Base-by-base conservation (phyloP, 352 stramenopile genomes). In the Pythium aphanidermatum region DNA sequence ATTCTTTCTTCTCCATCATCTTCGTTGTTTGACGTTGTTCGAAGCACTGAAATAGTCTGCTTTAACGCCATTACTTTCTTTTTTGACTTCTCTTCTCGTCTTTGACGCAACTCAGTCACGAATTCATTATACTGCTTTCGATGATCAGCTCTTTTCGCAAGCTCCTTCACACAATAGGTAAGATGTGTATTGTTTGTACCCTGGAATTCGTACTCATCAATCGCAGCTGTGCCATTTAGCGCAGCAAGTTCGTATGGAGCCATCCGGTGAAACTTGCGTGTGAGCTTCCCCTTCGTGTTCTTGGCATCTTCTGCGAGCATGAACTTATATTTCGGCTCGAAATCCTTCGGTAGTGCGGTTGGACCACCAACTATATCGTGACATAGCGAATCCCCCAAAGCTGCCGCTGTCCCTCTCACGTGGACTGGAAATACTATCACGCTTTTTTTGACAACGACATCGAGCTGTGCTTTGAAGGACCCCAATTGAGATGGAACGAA, bases 251-350 rank as follows among this genome's bases (percentile, higher is more conserved):
- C 76, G 20, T 78, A 87, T 32, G 74, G 64, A n/a, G 77, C 49
- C 28, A 88, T 65, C 10, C 80, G 74, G 10, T 74, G 53, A 23
- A 84, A 93, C 12, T 55, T 55, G 6, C 51, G 51, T 1, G 57
- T 71, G 10, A 86, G 53, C 31, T 60, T 70, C 5, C 68, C 75
- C 42, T 81, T 87, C 2, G 65, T 80, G 11, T 58, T 40, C 31
- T 80, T 84, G 0, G 77, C 75, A 37, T 92, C 71, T 1, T 92
- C 83, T 1, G 72, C 59, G 5, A 88, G 53, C n/a, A 96, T 52
- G 26, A 96, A 96, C 50, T 96, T 96, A 60, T 84, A 96, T 51
- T 88, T 74, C 4, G 80, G 80, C 6, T 65, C 70, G 45, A 97
- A 96, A 52, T 97, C 83, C 3, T 54, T 63, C 0, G 90, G 83